Conservation (phyloP, 2,329 filamentous ascomycete species). For the Microdochium bolleyi region DNA sequence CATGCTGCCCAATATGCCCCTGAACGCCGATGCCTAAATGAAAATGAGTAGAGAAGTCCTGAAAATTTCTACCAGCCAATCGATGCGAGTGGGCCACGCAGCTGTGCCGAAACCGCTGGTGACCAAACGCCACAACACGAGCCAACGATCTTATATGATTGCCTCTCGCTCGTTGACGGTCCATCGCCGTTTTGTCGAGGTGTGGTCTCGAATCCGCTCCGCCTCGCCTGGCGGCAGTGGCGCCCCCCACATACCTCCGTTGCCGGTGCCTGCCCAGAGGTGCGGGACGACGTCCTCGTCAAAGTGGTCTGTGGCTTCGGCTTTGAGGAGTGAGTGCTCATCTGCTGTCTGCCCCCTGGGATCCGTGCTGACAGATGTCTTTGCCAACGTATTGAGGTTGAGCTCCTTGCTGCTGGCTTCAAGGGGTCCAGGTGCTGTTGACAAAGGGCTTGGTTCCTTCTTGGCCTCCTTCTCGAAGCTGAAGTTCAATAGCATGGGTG, state of each 20-base stretch:
- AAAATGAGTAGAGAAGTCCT: too few relatives aligned
- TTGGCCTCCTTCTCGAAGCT: conserved; percentile 24
- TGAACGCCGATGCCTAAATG: too few relatives aligned
- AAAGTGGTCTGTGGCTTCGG: conserved; percentile 17
- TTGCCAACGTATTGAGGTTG: conserved; percentile 3
- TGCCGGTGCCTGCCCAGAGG: conserved; percentile 15
- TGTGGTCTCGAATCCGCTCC: conserved; percentile 17
- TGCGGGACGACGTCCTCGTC: conserved; percentile 10
- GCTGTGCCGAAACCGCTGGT: not conserved
- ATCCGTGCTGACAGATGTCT: not conserved
- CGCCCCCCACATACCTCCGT: conserved; percentile 16
- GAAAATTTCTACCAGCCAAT: too few relatives aligned
- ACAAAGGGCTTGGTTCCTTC: conserved; percentile 5
- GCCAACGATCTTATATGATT: not conserved
- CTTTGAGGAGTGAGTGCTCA: conserved; percentile 1
- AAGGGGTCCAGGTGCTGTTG: not conserved
- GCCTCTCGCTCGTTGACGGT: conserved; percentile 17
- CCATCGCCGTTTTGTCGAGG: conserved; percentile 17
- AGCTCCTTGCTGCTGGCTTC: conserved; percentile 1
- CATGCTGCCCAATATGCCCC: too few relatives aligned
- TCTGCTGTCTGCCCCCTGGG: conserved; percentile 1
- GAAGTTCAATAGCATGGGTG: conserved; percentile 42
- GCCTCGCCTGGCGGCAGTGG: conserved; percentile 18
- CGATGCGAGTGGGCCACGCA: too few relatives aligned
- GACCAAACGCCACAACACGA: too few relatives aligned